Evolutionary conservation across 2,329 filamentous ascomycete species (phyloP), one percentile per base, ranked within the genome.

Genomic region (Ophiostoma pallidulum): DNA sequence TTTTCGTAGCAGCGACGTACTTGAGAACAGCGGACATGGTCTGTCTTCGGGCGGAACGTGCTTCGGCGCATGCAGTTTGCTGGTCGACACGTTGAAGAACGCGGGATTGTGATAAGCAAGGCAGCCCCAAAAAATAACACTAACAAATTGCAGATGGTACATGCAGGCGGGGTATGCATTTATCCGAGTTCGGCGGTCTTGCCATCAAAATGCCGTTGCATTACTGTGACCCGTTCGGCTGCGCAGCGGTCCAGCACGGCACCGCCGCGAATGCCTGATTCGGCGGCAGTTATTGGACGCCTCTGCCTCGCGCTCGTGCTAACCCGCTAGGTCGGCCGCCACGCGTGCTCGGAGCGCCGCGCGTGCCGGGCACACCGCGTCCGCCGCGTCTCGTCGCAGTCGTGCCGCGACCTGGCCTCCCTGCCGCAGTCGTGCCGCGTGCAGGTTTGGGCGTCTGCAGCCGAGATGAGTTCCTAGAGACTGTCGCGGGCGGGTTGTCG

Each of bases 401-500:
- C 2, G 51, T 33, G 22, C 68, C 69, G 26, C 73, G 68, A 20
- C 48, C 61, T 13, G 66, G 59, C 6, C 69, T 65, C n/a, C n/a
- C n/a, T n/a, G n/a, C n/a, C n/a, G n/a, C n/a, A 16, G 66, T 64
- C 6, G 72, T 70, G 8, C 75, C 60, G 36, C 72, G 72, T 8
- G 74, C 74, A 50, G 70, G 67, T 40, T 65, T 68, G 7, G 72
- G 62, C 7, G 65, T 68, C 24, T 66, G 61, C 53, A 70, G 71
- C 51, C 68, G 74, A 8, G 68, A 62, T 5, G 67, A 66, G 22
- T 72, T 62, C 56, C 71, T 78, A 20, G 72, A 71, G 13, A 35
- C 44, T 13, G 74, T 67, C n/a, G 69, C 67, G 2, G 75, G 66
- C 8, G 89, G 90, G 58, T 95, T 86, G 29, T 95, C 88, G 48